Conservation (phyloP, 495 filamentous ascomycete species). For the Penicillium coffeae region DNA sequence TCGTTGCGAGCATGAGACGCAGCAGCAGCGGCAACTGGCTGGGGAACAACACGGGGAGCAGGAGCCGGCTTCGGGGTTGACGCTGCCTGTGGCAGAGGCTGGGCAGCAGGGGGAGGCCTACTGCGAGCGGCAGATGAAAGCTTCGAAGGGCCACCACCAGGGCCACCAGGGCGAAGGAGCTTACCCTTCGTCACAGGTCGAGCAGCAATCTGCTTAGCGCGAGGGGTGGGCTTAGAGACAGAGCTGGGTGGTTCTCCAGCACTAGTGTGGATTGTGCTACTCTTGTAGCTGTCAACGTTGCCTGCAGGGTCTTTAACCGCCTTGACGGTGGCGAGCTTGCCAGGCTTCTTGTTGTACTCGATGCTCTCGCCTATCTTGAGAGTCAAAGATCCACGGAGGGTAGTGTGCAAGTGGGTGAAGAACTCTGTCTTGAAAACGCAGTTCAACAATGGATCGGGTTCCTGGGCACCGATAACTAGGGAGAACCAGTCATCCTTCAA, state of each 20-base stretch:
- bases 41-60: constrained; percentile 26
- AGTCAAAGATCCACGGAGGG: constrained; percentile 72
- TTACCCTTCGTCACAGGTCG: constrained; percentile 87
- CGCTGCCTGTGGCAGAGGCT: constrained; percentile 19
- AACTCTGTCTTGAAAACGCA: constrained; percentile 97
- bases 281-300: constrained; percentile 86
- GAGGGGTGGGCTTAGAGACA: constrained; percentile 78
- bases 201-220: constrained; percentile 74
- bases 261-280: constrained; percentile 79
- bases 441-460: constrained; percentile 85
- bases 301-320: constrained; percentile 79
- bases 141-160: constrained; percentile 74
- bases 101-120: constrained; percentile 29
- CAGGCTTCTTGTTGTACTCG: constrained; percentile 97
- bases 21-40: constrained; percentile 45
- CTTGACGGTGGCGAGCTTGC: constrained; percentile 84
- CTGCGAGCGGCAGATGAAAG: constrained; percentile 49
- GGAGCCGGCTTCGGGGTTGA: constrained; percentile 1
- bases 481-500: constrained; percentile 96
- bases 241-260: constrained; percentile 81
- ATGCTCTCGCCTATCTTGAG: constrained; percentile 77
- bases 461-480: constrained; percentile 82
- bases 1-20: constrained; percentile 50
- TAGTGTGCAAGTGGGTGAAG: constrained; percentile 79
- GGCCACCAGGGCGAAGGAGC: constrained; percentile 84